Conservation (phyloP, 345 rosid species). For the Dovyalis caffra region DNA sequence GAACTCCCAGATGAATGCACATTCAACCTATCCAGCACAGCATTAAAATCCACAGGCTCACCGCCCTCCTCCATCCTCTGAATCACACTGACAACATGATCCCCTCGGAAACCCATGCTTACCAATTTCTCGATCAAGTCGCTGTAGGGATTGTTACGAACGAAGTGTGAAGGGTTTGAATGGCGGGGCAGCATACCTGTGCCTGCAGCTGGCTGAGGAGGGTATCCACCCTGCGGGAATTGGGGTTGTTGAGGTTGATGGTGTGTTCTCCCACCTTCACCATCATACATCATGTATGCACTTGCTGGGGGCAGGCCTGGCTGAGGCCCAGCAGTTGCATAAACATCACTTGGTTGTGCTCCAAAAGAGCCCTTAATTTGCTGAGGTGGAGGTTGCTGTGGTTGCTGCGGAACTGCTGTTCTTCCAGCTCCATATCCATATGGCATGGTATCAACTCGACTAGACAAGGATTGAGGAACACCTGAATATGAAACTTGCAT, state of each 20-base stretch:
- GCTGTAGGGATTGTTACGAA: slow-evolving; percentile 60
- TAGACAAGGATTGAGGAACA: slow-evolving; percentile 62
- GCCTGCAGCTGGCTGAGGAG: slow-evolving; percentile 47
- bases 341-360: slow-evolving; percentile 61
- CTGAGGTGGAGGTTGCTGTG: slow-evolving; percentile 66
- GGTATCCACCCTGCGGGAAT: slow-evolving; percentile 70
- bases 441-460: slow-evolving; percentile 50
- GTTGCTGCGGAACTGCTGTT: slow-evolving; percentile 25
- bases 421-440: slow-evolving; percentile 74
- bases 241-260: slow-evolving; percentile 58
- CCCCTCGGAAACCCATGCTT: slow-evolving; percentile 93
- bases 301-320: slow-evolving; percentile 56
- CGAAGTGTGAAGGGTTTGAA: slow-evolving; percentile 47
- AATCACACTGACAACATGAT: slow-evolving; percentile 65
- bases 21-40: slow-evolving; percentile 78
- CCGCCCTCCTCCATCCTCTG: slow-evolving; percentile 96
- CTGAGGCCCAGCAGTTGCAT: slow-evolving; percentile 51
- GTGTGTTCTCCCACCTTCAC: slow-evolving; percentile 59
- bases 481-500: slow-evolving; percentile 74
- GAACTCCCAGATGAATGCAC: slow-evolving; percentile 61
- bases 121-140: slow-evolving; percentile 84
- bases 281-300: slow-evolving; percentile 71
- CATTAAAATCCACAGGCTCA: slow-evolving; percentile 79
- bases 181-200: slow-evolving; percentile 38
- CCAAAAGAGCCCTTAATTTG: slow-evolving; percentile 63